A percentile compares a stretch with the other conserved stretches of the same genome.
Evolutionary conservation across 2,329 filamentous ascomycete species (phyloP).

Genomic region (Ceratocystis variospora): DNA sequence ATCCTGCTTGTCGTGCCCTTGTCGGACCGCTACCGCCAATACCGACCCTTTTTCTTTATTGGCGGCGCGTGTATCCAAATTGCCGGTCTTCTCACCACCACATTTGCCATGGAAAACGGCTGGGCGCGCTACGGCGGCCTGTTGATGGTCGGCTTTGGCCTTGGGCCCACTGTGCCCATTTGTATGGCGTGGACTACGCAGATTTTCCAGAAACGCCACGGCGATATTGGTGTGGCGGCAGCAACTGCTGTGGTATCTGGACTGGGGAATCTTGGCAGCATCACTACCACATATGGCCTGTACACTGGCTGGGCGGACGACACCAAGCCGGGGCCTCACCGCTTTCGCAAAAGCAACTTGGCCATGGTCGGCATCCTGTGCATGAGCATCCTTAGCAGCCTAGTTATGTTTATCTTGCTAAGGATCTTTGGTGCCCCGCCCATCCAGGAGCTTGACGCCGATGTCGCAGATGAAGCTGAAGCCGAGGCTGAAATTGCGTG

Average conservation of each 20-base stretch:
- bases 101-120: slow-evolving; percentile 53
- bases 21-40: slow-evolving; percentile 71
- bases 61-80: slow-evolving; percentile 66
- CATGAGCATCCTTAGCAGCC: slow-evolving; percentile 59
- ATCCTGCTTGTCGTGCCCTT: slow-evolving; percentile 76
- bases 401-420: slow-evolving; percentile 54
- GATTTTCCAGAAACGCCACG: slow-evolving; percentile 78
- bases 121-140: slow-evolving; percentile 83
- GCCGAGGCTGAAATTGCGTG: slow-evolving; percentile 28
- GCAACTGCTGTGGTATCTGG: slow-evolving; percentile 77
- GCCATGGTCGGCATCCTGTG: slow-evolving; percentile 78
- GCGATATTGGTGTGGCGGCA: slow-evolving; percentile 79
- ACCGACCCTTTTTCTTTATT: slow-evolving; percentile 70
- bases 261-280: slow-evolving; percentile 72
- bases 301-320: slow-evolving; percentile 80
- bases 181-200: slow-evolving; percentile 91
- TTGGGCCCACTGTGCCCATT: slow-evolving; percentile 81
- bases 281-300: slow-evolving; percentile 76
- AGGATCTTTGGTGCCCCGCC: slow-evolving; percentile 39
- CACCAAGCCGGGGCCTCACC: slow-evolving; percentile 48
- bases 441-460: slow-evolving; percentile 29
- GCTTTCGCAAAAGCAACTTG: slow-evolving; percentile 71
- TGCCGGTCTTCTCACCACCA: slow-evolving; percentile 62
- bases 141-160: slow-evolving; percentile 78
- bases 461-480: not conserved